These are phyloP conservation scores for Bruguiera hainesii DNA, from an alignment of 441 rosid genomes.

Conservation along the genomic window DNA sequence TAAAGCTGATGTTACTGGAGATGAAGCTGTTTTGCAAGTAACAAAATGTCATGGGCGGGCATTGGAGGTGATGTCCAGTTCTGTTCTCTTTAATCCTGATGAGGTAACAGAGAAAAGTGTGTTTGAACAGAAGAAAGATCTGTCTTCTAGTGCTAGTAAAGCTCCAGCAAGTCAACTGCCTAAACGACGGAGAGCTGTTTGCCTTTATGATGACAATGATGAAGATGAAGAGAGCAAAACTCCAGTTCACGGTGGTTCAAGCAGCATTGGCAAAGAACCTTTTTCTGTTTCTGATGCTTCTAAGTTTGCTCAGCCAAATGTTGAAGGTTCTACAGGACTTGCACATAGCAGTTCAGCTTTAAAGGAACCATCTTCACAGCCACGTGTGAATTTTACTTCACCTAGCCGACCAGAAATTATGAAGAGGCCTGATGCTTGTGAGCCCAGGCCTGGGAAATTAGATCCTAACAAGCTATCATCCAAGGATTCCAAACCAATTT, in stretches of 20 bases:
- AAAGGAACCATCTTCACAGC: conserved; percentile 27
- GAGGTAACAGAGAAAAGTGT: conserved; percentile 44
- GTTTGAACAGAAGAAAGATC: conserved; percentile 35
- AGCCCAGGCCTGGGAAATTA: conserved; percentile 38
- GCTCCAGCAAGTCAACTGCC: conserved; percentile 35
- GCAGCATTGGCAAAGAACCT: conserved; percentile 35
- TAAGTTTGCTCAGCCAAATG: conserved; percentile 30
- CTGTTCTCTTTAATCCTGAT: conserved; percentile 39
- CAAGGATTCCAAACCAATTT: conserved; percentile 36
- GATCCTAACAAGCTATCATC: conserved; percentile 33
- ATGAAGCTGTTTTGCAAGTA: conserved; percentile 60
- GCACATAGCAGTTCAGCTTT: conserved; percentile 26
- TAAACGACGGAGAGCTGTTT: conserved; percentile 87
- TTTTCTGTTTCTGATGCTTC: conserved; percentile 32
- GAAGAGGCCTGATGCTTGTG: conserved; percentile 35
- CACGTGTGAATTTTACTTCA: conserved; percentile 18
- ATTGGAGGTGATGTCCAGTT: conserved; percentile 52
- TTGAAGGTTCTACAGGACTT: conserved; percentile 26
- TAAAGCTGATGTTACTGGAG: conserved; percentile 43
- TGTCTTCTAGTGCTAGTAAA: conserved; percentile 31
- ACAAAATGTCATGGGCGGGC: conserved; percentile 60
- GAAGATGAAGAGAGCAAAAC: conserved; percentile 85
- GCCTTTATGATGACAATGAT: conserved; percentile 68
- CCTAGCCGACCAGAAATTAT: conserved; percentile 28
- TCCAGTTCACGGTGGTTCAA: conserved; percentile 79